Base-by-base conservation (phyloP, 345 rosid species). In the Populus nigra region DNA sequence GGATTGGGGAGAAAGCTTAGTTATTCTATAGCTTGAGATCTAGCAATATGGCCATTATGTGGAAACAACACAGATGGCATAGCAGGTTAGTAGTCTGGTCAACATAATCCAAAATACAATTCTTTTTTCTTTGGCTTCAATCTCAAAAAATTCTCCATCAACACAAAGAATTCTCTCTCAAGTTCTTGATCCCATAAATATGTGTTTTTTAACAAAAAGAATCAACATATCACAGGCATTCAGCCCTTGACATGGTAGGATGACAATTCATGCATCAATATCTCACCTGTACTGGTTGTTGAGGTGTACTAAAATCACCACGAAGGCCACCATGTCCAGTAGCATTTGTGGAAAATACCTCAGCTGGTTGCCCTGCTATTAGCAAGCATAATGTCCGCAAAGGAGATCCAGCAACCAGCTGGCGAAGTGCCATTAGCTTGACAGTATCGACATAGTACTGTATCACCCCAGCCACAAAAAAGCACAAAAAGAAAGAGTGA, bases 321-420 rank as follows among this genome's bases (percentile, higher is more conserved):
- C 86, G 82, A 90, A 84, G 61, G 73, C 74, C 80, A 77, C 74
- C 73, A 72, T 81, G 70, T 63, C 77, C 57, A 53, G 86, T 45
- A 79, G 79, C 62, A 33, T 83, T 90, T 39, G 83, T 25, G 71
- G 97, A 83, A 84, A 94, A 92, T 66, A 94, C 97, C 72, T 92
- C 99, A 35, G 94, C 97, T 23, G 97, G 97, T 85, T 92, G 94
- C 77, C 99, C 99, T 20, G 98, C 98, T 85, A 94, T 93, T 79
- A 96, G 93, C 83, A 96, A 78, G 89, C 95, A 96, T 78, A 96
- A 85, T 79, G 99, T 96, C 77, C 99, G 90, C 86, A 96, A 82
- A 68, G 99, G 98, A 80, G 99, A 92, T 75, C 99, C 99, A 9
- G 95, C 91, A 69, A 90, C 89, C 83, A 96, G 88, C 87, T 94